Conservation (phyloP, 306 rosid genomes). For the Fagus crenata region DNA sequence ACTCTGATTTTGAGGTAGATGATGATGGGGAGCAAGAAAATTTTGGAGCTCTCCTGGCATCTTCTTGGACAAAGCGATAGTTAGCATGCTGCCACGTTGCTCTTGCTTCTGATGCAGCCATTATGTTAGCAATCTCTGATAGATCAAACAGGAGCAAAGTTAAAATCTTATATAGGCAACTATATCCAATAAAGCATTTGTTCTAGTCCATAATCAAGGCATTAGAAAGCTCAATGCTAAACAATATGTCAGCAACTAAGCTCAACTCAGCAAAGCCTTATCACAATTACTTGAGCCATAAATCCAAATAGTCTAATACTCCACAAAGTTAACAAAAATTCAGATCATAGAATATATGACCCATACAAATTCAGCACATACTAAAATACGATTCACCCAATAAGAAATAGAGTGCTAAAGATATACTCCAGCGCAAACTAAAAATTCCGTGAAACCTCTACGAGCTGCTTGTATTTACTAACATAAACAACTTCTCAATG, state of each 20-base stretch:
- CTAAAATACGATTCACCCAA: neutral
- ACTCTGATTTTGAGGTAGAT: slow-evolving; percentile 39
- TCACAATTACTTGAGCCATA: neutral
- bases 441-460: neutral
- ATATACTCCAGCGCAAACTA: neutral
- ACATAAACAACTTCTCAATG: neutral
- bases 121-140: slow-evolving; percentile 16
- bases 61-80: slow-evolving; percentile 29
- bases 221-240: neutral
- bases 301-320: neutral
- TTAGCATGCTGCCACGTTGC: slow-evolving; percentile 27
- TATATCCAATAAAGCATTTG: slow-evolving; percentile 1
- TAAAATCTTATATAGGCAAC: neutral
- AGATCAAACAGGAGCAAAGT: neutral
- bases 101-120: slow-evolving; percentile 38
- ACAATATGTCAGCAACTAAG: neutral
- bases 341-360: slow-evolving; percentile 3
- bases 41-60: slow-evolving; percentile 20
- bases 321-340: slow-evolving; percentile 1
- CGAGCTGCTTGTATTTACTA: neutral
- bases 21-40: slow-evolving; percentile 29
- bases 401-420: neutral
- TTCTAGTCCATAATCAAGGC: slow-evolving; percentile 4
- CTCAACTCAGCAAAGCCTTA: neutral
- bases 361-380: neutral